phyloP scores from a whole-genome alignment of 2,329 filamentous ascomycete species.

The Colletotrichum viniferum region DNA sequence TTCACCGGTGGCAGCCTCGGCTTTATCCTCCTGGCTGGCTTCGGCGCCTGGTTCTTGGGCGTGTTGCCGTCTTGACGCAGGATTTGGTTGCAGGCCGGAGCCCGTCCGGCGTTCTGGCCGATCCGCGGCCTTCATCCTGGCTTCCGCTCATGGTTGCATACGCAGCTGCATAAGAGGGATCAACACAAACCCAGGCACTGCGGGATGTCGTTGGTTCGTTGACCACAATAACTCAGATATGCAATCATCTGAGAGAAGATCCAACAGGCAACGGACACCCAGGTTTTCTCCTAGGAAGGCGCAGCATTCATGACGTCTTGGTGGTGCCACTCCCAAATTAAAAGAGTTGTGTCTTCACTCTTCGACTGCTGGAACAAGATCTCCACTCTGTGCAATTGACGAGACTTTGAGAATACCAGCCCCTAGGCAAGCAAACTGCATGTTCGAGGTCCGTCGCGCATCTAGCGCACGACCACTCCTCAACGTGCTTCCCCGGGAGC shows the following conservation, averaged over 20 bases:
- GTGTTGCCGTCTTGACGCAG: neutral
- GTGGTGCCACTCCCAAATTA: neutral
- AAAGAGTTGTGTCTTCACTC: neutral
- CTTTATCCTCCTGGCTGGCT: neutral
- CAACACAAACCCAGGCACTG: neutral
- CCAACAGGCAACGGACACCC: neutral
- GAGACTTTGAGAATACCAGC: neutral
- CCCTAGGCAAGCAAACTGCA: neutral
- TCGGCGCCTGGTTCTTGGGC: neutral
- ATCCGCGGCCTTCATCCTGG: neutral
- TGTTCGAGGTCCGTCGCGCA: neutral
- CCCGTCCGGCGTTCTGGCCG: neutral
- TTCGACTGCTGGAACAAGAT: neutral
- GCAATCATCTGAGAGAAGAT: neutral
- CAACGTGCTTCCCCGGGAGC: conserved; percentile 11
- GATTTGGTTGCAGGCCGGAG: neutral
- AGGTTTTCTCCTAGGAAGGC: neutral
- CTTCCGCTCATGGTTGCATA: neutral
- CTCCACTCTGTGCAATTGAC: neutral
- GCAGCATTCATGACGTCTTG: neutral
- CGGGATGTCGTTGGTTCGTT: neutral
- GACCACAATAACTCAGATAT: neutral
- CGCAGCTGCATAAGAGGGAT: neutral
- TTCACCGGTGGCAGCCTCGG: neutral
- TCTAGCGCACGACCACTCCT: neutral